Percentiles rank a stretch among this genome's conserved stretches.
Conservation (phyloP, 495 filamentous ascomycete genomes). For the Xylaria acuta region DNA sequence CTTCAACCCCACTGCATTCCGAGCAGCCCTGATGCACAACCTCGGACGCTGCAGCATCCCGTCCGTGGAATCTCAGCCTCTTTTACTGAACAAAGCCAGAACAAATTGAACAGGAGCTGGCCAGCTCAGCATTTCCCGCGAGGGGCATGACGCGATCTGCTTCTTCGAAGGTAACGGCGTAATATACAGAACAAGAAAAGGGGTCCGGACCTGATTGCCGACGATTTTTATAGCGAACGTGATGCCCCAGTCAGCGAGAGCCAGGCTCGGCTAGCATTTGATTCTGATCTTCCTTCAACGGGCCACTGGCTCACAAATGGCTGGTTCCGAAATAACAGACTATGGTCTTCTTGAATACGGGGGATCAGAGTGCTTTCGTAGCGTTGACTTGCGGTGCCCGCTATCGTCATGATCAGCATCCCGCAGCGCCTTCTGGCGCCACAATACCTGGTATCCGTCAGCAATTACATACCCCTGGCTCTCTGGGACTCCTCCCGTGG, state of each 20-base stretch:
- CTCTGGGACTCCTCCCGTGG: no score
- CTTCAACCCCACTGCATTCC: not conserved
- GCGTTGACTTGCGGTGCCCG: no score
- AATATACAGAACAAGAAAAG: not conserved
- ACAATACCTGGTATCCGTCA: not conserved
- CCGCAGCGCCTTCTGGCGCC: not conserved
- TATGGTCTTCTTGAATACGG: no score
- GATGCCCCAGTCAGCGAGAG: no score
- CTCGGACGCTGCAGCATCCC: not conserved
- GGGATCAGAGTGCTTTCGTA: no score
- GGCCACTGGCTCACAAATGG: no score
- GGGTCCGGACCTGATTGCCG: not conserved
- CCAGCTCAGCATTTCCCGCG: not conserved
- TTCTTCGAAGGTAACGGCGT: not conserved
- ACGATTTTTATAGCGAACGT: no score
- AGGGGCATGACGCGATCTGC: not conserved
- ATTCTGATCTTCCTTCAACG: no score
- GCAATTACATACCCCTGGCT: no score
- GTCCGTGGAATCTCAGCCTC: not conserved
- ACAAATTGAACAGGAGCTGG: not conserved
- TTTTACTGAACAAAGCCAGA: not conserved
- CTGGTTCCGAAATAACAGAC: no score
- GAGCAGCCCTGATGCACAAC: not conserved
- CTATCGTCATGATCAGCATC: no score
- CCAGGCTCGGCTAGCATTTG: no score